Evolutionary conservation across 106 monocot genomes (phyloP).

Genomic region (Acorus gramineus): DNA sequence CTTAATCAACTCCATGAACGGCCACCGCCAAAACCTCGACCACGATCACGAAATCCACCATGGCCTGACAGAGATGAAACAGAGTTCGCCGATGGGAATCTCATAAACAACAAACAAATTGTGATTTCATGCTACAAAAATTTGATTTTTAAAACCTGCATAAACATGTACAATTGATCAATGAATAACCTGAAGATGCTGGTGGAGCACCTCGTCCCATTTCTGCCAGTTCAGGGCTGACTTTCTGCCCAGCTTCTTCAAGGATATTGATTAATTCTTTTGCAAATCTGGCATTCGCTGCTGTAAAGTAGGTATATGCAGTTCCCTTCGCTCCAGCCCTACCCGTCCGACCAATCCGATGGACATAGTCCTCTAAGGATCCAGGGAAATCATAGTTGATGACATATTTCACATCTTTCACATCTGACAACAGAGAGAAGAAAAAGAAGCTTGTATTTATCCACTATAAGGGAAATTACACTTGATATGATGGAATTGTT

Average conservation of each 20-base stretch:
- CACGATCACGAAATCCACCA: conserved; percentile 68
- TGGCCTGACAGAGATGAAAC: conserved; percentile 17
- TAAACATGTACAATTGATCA: neutral
- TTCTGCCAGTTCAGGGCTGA: conserved; percentile 62
- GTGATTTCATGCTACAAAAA: neutral
- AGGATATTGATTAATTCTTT: conserved; percentile 78
- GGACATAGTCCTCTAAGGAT: conserved; percentile 94
- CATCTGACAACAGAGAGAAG: conserved; percentile 39
- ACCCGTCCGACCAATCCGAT: conserved; percentile 83
- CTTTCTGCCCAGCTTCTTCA: conserved; percentile 96
- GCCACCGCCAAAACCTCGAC: conserved; percentile 54
- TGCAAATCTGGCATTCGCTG: conserved; percentile 88
- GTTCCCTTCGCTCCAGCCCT: conserved; percentile 94
- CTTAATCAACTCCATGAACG: conserved; percentile 49
- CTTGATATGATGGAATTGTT: too few species aligned
- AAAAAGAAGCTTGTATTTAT: neutral
- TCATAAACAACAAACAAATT: neutral
- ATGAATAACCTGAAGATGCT: conserved; percentile 43
- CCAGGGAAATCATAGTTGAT: conserved; percentile 98
- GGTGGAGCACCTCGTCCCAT: conserved; percentile 81
- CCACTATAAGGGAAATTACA: neutral
- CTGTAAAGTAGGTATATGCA: conserved; percentile 92
- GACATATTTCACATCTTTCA: conserved; percentile 97
- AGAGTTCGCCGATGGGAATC: neutral
- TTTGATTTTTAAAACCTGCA: too few species aligned